Base-by-base conservation (phyloP, 1,284 basidiomycete genomes). In the Ceratobasidium sp. region DNA sequence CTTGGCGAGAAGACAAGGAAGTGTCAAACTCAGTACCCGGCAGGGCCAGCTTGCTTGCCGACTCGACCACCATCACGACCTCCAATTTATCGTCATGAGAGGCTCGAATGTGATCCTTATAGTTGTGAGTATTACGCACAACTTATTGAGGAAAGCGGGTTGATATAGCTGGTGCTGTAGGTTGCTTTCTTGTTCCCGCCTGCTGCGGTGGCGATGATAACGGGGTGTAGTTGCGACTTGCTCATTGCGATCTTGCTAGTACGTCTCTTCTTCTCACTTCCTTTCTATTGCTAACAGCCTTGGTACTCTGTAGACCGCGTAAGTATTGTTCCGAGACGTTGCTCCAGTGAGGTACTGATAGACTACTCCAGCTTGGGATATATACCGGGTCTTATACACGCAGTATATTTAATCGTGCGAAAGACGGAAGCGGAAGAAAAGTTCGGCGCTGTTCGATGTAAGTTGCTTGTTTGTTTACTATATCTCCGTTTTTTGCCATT, bases 101-200 rank as follows among this genome's bases (percentile, higher is more conserved):
- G 36, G 36, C 11, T 5, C 36, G 6, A 41, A 41, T 41, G 36
- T 41, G 4, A 41, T 41, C 11, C 36, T 41, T 5, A 4, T 41
- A 5, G 11, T 41, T 41, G 36, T 41, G 11, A 11, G 36, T 41
- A 41, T 41, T 11, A 41, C 36, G 11, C 11, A 11, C 36, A n/a
- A n/a, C 36, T 4, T 41, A 4, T 41, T 11, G 36, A 41, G 11
- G 11, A 41, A 5, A 11, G 4, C 4, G 11, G 11, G 36, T 11
- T 41, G 36, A 41, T 41, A 11, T 41, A 41, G 36, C 36, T 4
- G 36, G 36, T 41, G 36, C 11, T 41, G 8, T 75, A 93, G 89
- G 89, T 94, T 74, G 91, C 94, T 17, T 93, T 97, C 81, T 78
- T 92, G 54, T 90, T 91, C 80, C 90, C 90, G 0, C 90, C 90